Evolutionary conservation across 1,284 basidiomycete genomes (phyloP), one percentile per base, ranked within the genome.

Genomic region (Puccinia sorghi): DNA sequence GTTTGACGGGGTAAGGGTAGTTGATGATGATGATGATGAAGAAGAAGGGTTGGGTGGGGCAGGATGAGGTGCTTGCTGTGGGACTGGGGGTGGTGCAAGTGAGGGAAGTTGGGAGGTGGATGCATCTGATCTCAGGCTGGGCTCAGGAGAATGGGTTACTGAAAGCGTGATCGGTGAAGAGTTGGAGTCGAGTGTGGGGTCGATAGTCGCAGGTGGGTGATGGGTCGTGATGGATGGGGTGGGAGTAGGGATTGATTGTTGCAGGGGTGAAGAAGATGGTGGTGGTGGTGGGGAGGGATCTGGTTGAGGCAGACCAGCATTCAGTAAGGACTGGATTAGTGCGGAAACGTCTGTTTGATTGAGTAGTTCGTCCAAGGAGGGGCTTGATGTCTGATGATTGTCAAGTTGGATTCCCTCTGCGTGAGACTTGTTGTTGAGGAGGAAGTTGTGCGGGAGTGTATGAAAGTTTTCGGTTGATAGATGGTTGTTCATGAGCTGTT

Each of bases 71-170:
- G 13, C 12, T 27, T 59, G 57, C 27, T 59, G 57, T 17, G 25
- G 57, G n/a, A 27, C 32, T 59, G 57, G 25, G 11, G 57, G n/a
- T 59, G 57, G 63, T 22, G 8, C 17, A 25, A 43, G 63, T 3
- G 63, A 22, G 20, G 63, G 22, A 22, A 48, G 63, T 46, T 66
- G 63, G n/a, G 63, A 66, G 63, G 63, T 66, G 20, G 63, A 66
- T 43, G 63, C 63, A 66, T 66, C 63, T 46, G 63, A 66, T 46
- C 63, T 43, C 20, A 66, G 63, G 39, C 39, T 66, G 3, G 63
- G 63, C 41, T 66, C 27, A 22, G 63, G 63, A 11, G 63, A 66
- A 37, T 41, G 63, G 22, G 63, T 39, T 20, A 15, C 39, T 43
- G 41, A 43, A 4, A 27, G 63, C 13, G 37, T 66, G 61, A 43